These are phyloP conservation scores for Podaxis sp. DNA, from an alignment of 768 basidiomycete genomes.

Conservation along the genomic window DNA sequence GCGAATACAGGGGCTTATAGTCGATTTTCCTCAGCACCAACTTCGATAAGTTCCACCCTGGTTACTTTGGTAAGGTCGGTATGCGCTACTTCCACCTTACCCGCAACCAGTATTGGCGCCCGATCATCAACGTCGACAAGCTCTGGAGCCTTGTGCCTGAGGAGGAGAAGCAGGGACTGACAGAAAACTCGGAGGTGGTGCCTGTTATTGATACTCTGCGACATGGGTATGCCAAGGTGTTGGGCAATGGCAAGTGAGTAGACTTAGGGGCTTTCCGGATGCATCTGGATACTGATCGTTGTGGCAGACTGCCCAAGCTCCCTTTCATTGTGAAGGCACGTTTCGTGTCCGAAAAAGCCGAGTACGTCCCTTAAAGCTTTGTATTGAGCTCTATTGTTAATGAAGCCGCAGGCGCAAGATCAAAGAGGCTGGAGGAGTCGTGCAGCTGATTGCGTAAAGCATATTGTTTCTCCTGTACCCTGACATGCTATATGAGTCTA, in stretches of 20 bases:
- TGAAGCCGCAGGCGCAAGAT: slow-evolving; percentile 55
- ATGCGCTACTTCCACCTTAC: slow-evolving; percentile 99
- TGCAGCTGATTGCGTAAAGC: slow-evolving; percentile 83
- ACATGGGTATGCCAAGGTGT: slow-evolving; percentile 87
- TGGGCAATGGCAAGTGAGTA: slow-evolving; percentile 90
- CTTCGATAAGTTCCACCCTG: slow-evolving; percentile 99
- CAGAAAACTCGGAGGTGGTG: slow-evolving; percentile 74
- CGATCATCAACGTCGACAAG: slow-evolving; percentile 99
- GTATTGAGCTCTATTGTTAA: slow-evolving; percentile 3
- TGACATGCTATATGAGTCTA: slow-evolving; percentile 26
- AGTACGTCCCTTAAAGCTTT: slow-evolving; percentile 42
- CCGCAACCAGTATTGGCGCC: slow-evolving; percentile 87
- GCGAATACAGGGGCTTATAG: slow-evolving; percentile 3
- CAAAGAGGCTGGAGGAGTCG: slow-evolving; percentile 93
- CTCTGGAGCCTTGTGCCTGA: slow-evolving; percentile 88
- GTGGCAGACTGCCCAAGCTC: slow-evolving; percentile 70
- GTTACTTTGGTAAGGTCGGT: slow-evolving; percentile 99
- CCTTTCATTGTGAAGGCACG: slow-evolving; percentile 99
- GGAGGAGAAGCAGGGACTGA: slow-evolving; percentile 78
- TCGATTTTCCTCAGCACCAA: slow-evolving; percentile 63
- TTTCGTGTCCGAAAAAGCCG: slow-evolving; percentile 85
- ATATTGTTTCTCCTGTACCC: slow-evolving; percentile 24
- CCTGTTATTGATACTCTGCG: slow-evolving; percentile 90
- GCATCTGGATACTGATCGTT: neutral
- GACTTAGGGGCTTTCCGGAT: neutral